Conservation (phyloP, 169 alveolate genomes). For the Cryptosporidium muris region DNA sequence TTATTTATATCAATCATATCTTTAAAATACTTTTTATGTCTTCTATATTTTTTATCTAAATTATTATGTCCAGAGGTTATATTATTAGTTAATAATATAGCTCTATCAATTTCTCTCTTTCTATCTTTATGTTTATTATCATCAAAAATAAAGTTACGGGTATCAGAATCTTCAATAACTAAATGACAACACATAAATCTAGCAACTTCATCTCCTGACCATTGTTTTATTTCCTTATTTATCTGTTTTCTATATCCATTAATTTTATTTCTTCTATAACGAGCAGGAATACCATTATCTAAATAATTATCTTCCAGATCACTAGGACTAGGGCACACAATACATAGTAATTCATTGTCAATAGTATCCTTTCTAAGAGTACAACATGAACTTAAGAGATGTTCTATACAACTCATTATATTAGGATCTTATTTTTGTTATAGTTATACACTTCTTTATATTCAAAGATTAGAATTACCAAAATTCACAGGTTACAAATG, state of each 20-base stretch:
- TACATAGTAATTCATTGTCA: constrained; percentile 32
- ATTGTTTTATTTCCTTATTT: constrained; percentile 13
- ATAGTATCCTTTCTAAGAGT: constrained; percentile 24
- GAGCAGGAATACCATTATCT: constrained; percentile 10
- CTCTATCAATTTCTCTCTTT: background rate
- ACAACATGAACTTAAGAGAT: constrained; percentile 21
- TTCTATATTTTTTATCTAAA: background rate
- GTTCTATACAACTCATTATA: background rate
- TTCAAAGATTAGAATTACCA: too few relatives aligned
- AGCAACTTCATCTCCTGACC: constrained; percentile 65
- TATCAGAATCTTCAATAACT: constrained; percentile 45
- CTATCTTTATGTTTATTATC: background rate
- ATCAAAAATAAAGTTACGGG: background rate
- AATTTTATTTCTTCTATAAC: constrained; percentile 12
- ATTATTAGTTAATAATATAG: background rate
- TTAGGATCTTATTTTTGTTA: too few relatives aligned
- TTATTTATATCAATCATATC: background rate
- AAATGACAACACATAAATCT: constrained; percentile 62
- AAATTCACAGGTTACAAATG: too few relatives aligned
- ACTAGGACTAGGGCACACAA: constrained; percentile 55
- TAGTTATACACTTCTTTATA: too few relatives aligned
- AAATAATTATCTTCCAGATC: constrained; percentile 42
- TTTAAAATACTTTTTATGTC: background rate
- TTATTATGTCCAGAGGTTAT: background rate
- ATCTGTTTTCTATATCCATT: constrained; percentile 27